phyloP scores from a whole-genome alignment of 2,329 filamentous ascomycete species.

The Fusarium begoniae region DNA sequence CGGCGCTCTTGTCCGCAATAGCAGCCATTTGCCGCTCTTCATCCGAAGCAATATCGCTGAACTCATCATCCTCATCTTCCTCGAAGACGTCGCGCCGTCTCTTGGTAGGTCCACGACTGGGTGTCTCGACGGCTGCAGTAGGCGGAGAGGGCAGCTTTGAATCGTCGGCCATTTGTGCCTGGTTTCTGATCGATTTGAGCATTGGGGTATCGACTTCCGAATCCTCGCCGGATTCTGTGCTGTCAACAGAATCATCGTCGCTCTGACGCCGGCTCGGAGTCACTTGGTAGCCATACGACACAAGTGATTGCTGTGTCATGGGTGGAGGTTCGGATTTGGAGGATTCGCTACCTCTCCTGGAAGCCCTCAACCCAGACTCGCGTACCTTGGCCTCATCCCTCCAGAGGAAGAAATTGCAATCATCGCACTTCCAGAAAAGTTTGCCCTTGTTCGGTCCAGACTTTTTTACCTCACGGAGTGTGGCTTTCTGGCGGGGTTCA shows the following conservation, averaged over 20 bases:
- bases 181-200: not conserved
- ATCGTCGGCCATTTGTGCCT: not conserved
- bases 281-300: slow-evolving; percentile 43
- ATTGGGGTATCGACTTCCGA: slow-evolving; percentile 5
- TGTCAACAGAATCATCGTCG: slow-evolving; percentile 6
- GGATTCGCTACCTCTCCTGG: slow-evolving; percentile 13
- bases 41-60: slow-evolving; percentile 51
- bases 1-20: slow-evolving; percentile 49
- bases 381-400: slow-evolving; percentile 49
- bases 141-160: not conserved
- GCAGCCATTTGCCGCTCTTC: slow-evolving; percentile 50
- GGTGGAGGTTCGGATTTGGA: slow-evolving; percentile 40
- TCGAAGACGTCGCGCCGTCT: slow-evolving; percentile 43
- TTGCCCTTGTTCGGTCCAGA: slow-evolving; percentile 51
- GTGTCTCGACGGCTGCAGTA: slow-evolving; percentile 17
- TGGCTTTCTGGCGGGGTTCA: slow-evolving; percentile 50
- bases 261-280: slow-evolving; percentile 31
- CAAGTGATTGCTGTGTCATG: slow-evolving; percentile 44
- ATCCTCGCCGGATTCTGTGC: slow-evolving; percentile 24
- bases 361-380: slow-evolving; percentile 37
- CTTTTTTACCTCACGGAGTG: slow-evolving; percentile 50
- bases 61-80: slow-evolving; percentile 44
- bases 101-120: slow-evolving; percentile 40
- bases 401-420: slow-evolving; percentile 58
- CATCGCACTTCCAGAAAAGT: slow-evolving; percentile 55